Evolutionary conservation across 2,329 filamentous ascomycete genomes (phyloP), one percentile per base, ranked within the genome.

Genomic region (Penicillium sp.): DNA sequence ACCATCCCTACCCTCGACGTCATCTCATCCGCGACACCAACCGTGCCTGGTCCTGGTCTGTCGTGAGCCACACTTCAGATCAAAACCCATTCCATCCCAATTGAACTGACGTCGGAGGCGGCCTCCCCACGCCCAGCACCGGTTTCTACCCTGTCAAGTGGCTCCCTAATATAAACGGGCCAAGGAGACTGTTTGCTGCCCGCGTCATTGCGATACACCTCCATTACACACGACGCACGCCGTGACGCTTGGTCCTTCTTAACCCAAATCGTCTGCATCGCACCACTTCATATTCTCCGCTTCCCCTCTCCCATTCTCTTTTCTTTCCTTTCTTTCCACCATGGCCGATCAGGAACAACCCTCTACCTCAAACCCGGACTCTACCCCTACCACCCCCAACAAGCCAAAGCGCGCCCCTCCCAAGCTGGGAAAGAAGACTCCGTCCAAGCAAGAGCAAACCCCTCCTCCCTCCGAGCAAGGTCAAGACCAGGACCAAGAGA

Each of bases 381-480:
- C 60, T 3, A 44, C 49, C 21, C 42, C 44, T 32, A 49, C 53
- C 20, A 62, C 55, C 27, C 58, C 59, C 34, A 60, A 54, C 49
- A 68, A 65, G 57, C 63, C 56, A 13, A 68, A 61, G 43, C 60
- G 60, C 56, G 34, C 58, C 21, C 66, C 63, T 52, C 67, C 64
- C 20, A 69, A 68, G 57, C 60, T 65, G 32, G 66, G 61, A 56
- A 67, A 65, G 56, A 68, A 65, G 60, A 54, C 58, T 10, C 59
- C 61, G 10, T 32, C 54, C 50, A 62, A 63, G 30, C 61, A 63
- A 57, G 61, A 63, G 48, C 58, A 67, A 47, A 61, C 63, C 46
- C 59, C 58, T 29, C 58, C 63, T 29, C 37, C 60, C 5, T 64
- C 63, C 12, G 60, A 64, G 30, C 51, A 64, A 54, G 59, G 49